Evolutionary conservation across 2,329 filamentous ascomycete genomes (phyloP).

Genomic region (Botrytis hyacinthi): DNA sequence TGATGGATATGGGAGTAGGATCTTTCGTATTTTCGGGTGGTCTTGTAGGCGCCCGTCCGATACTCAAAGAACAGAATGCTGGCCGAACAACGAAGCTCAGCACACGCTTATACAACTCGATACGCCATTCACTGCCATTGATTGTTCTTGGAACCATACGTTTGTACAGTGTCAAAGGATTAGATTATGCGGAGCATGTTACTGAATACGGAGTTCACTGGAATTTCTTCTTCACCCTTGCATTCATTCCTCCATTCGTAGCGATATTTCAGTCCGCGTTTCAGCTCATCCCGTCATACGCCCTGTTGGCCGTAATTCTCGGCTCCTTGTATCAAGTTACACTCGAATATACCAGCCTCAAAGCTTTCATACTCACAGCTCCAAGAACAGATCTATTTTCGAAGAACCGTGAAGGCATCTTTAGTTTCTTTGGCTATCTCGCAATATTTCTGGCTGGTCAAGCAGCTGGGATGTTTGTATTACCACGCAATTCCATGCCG

Average conservation of each 20-base stretch:
- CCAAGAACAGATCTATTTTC: slow-evolving; percentile 77
- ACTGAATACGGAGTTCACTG: slow-evolving; percentile 98
- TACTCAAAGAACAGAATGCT: slow-evolving; percentile 66
- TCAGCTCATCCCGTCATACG: slow-evolving; percentile 70
- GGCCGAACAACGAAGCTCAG: slow-evolving; percentile 50
- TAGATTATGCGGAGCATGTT: slow-evolving; percentile 96
- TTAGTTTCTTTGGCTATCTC: slow-evolving; percentile 89
- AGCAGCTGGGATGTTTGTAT: slow-evolving; percentile 73
- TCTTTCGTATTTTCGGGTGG: slow-evolving; percentile 96
- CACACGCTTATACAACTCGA: slow-evolving; percentile 61
- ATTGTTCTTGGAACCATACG: slow-evolving; percentile 76
- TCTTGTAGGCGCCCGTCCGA: slow-evolving; percentile 79
- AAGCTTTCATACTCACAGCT: slow-evolving; percentile 78
- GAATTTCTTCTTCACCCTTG: slow-evolving; percentile 99
- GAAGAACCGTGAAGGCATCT: slow-evolving; percentile 93
- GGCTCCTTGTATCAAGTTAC: slow-evolving; percentile 69
- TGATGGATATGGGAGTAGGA: slow-evolving; percentile 97
- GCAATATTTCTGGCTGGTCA: slow-evolving; percentile 92
- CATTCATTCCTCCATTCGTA: slow-evolving; percentile 82
- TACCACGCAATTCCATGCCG: slow-evolving; percentile 57
- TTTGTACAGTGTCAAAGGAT: slow-evolving; percentile 83
- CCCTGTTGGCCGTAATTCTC: slow-evolving; percentile 68
- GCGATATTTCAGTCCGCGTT: slow-evolving; percentile 76
- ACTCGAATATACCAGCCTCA: slow-evolving; percentile 74
- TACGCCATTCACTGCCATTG: slow-evolving; percentile 80